Percentiles rank a stretch among this genome's conserved stretches.
Conservation (phyloP, 2,329 filamentous ascomycete species). For the Ascochyta koolunga region DNA sequence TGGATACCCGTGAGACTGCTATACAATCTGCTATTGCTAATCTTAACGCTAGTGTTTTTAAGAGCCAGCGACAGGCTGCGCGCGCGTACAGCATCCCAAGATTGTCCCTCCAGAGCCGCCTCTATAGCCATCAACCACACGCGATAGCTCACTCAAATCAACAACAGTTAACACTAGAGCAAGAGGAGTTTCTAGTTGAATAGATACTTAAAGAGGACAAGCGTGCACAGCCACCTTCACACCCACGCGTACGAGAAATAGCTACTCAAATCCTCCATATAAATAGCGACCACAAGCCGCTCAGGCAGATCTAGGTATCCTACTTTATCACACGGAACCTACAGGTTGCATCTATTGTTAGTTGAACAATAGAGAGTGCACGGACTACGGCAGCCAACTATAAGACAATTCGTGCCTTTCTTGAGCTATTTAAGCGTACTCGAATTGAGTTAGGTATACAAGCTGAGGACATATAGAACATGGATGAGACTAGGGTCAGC, state of each 20-base stretch:
- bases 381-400: conserved; percentile 12
- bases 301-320: conserved; percentile 18
- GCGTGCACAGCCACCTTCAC: conserved; percentile 15
- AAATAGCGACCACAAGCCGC: conserved; percentile 16
- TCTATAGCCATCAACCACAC: conserved; percentile 3
- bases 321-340: conserved; percentile 21
- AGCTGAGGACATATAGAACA: conserved; percentile 20
- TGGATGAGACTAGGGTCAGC: conserved; percentile 15
- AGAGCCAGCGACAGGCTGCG: conserved; percentile 9
- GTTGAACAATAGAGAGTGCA: conserved; percentile 11
- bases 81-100: conserved; percentile 10
- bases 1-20: conserved; percentile 14
- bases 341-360: conserved; percentile 19
- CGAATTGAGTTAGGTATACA: conserved; percentile 13
- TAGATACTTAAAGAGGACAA: conserved; percentile 27
- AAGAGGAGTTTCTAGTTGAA: conserved; percentile 22
- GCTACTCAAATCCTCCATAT: conserved; percentile 18
- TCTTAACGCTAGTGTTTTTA: conserved; percentile 18
- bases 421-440: conserved; percentile 19
- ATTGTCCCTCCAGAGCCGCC: conserved; percentile 7
- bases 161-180: conserved; percentile 21
- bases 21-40: conserved; percentile 17
- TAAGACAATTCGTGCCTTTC: conserved; percentile 16
- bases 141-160: conserved; percentile 16
- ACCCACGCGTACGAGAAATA: conserved; percentile 20